Base-by-base conservation (phyloP, 2,329 filamentous ascomycete species). In the Coleophoma eucalyptorum region DNA sequence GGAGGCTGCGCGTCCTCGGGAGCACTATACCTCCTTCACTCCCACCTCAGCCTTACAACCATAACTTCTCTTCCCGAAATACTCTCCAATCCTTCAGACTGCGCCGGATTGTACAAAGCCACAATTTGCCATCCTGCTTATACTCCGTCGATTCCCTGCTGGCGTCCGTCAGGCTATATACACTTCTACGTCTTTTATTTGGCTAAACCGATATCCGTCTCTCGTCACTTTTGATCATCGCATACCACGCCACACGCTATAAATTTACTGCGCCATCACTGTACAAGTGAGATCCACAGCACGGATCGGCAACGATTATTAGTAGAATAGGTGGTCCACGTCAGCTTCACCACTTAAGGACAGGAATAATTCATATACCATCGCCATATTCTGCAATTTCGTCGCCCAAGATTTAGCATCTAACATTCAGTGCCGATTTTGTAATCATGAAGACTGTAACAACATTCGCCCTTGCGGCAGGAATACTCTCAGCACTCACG, bases 391-490 rank as follows among this genome's bases (percentile, higher is more conserved):
- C 40, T 21, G 18, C 40, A 21, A 18, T 13, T 13, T 21, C 40
- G 18, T 18, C 18, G 3, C 16, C 15, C 21, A 13, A 18, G 15
- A 42, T 8, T 42, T 16, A 42, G 26, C 26, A 26, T 26, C 21
- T 26, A 26, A 2, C 26, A 26, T 26, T 26, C 26, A 26, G 3
- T 26, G 21, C n/a, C 13, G 18, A 51, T 47, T 19, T 41, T 45
- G 35, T 46, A 55, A 56, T 42, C 48, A 66, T 66, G 64, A 65
- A 57, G 55, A 49, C 54, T 37, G 48, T 57, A 43, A 52, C 52
- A 35, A 57, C 54, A 19, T 51, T 66, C 31, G 57, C 56, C 20
- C n/a, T 62, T 26, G 61, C 57, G 46, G 58, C 59, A 43, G 51
- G 54, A 21, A 45, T 64, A 50, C 53, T 65, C 41, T 62, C 58